A percentile compares a stretch with the other conserved stretches of the same genome.
Evolutionary conservation across 2,329 filamentous ascomycete genomes (phyloP).

Genomic region (Hymenoscyphus repandus): DNA sequence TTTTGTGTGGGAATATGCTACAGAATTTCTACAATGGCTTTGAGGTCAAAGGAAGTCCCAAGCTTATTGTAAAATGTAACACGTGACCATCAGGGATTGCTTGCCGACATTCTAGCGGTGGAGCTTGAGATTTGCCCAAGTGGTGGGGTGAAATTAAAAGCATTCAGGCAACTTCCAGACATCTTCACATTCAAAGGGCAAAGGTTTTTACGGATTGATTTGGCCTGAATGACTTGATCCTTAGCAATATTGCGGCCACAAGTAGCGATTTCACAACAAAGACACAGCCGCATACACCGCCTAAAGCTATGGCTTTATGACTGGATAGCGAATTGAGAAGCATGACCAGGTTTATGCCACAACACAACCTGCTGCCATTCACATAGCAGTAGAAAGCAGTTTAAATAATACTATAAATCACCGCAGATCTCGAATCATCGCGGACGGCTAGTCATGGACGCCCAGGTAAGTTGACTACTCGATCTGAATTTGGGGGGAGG

Average conservation of each 20-base stretch:
- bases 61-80: no score
- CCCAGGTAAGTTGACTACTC: constrained; percentile 24
- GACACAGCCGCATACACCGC: not conserved
- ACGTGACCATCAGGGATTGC: no score
- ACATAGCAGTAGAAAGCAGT: constrained; percentile 20
- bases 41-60: no score
- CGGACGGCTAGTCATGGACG: constrained; percentile 26
- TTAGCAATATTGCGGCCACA: not conserved
- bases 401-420: not conserved
- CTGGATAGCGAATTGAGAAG: constrained; percentile 25
- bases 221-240: not conserved
- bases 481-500: not conserved
- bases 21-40: no score
- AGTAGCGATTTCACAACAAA: not conserved
- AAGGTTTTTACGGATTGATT: not conserved
- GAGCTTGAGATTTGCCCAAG: not conserved
- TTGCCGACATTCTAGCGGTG: no score
- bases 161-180: constrained; percentile 1
- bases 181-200: not conserved
- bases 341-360: constrained; percentile 23
- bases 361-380: constrained; percentile 16
- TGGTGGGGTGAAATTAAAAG: not conserved
- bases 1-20: no score
- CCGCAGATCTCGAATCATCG: constrained; percentile 7
- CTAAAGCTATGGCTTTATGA: constrained; percentile 21